Base-by-base conservation (phyloP, 148 eudicot genomes). In the Nepenthes mirabilis region DNA sequence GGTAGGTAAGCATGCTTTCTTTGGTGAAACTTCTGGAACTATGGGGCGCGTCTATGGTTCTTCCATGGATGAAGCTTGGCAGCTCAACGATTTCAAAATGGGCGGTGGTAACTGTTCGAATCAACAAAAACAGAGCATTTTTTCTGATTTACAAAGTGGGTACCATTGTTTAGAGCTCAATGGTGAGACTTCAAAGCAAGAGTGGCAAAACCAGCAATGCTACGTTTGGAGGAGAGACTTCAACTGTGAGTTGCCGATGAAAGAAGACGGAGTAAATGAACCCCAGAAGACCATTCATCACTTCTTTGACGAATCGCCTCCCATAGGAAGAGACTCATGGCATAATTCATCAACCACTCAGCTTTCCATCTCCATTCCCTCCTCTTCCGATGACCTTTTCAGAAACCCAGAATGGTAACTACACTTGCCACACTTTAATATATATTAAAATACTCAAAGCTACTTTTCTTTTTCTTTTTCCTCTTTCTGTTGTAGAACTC, bases 1-100 rank as follows among this genome's bases (percentile, higher is more conserved):
- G 6, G 66, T 73, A 2, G 73, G 77, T 12, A 73, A 74, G 61
- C 77, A 74, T 57, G 73, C 73, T 1, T 74, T 74, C 51, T 74
- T 74, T 60, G 60, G 62, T 56, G 77, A 73, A n/a, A 68, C 57
- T 50, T 64, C 77, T 37, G 67, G 69, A 33, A 56, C 77, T 50
- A 61, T 69, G 37, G 69, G 77, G 37, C 73, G 70, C 2, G 69
- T 61, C 14, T 55, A 68, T 2, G 62, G 68, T 1, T 63, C 76
- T 1, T 45, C 70, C 11, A 63, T 60, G 47, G 73, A 74, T 32
- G 73, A 69, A 60, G 59, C 55, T 12, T 69, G 67, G 70, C 73
- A 49, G 0, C 52, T 5, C 52, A 49, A 49, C 14, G 10, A 55
- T 1, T 62, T 66, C 62, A 63, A 73, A 55, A 66, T 52, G 36